Conservation (phyloP, 2,329 filamentous ascomycete species). For the Coniella vitis region DNA sequence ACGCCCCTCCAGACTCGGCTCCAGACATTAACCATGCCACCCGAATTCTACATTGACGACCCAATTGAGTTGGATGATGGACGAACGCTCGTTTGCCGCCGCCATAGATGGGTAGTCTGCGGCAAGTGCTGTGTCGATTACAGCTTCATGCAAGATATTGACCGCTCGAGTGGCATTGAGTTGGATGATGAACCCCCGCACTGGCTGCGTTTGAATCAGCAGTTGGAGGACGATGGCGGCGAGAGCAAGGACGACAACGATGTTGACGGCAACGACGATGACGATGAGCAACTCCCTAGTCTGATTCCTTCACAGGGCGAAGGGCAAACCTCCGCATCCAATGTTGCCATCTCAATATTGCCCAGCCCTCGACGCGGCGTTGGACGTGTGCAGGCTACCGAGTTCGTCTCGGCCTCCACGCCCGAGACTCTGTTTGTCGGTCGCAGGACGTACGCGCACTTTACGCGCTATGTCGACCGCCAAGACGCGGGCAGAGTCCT, state of each 20-base stretch:
- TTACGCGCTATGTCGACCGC: background rate
- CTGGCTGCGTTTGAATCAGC: too few relatives aligned
- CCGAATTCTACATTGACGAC: background rate
- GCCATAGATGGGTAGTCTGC: background rate
- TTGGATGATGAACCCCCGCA: too few relatives aligned
- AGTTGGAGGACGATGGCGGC: background rate
- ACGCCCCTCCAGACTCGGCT: too few relatives aligned
- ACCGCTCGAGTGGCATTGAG: background rate
- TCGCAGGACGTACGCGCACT: too few relatives aligned
- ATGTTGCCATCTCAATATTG: background rate
- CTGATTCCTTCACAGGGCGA: too few relatives aligned
- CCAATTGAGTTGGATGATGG: background rate
- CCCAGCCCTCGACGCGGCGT: background rate
- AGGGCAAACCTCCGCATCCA: too few relatives aligned
- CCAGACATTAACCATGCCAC: too few relatives aligned
- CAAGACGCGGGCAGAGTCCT: background rate
- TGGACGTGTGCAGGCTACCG: background rate
- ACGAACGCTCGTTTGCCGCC: background rate
- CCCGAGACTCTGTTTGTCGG: background rate
- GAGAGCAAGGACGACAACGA: background rate
- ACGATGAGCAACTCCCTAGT: background rate
- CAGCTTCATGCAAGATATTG: background rate
- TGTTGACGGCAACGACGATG: background rate
- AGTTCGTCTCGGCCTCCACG: background rate
- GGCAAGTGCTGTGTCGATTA: background rate